Base-by-base conservation (phyloP, 2,329 filamentous ascomycete species). In the Cercospora janseana region DNA sequence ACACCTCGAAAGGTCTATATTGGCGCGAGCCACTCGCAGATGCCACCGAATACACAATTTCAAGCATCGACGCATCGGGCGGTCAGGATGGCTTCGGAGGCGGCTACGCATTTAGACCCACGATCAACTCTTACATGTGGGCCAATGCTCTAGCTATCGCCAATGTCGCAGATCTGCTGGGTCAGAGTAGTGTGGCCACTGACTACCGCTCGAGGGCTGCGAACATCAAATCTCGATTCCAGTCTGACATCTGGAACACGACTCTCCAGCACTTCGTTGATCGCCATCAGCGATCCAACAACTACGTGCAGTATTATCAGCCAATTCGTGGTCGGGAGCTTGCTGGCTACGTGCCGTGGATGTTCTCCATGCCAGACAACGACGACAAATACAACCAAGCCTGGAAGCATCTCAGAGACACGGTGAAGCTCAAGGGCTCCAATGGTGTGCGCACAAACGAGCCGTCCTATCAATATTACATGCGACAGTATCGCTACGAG, bases 41-140 rank as follows among this genome's bases (percentile, higher is more conserved):
- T 56, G 72, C 72, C 0, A 74, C 72, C 0, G 72, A 75, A 51
- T 75, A 75, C 51, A 75, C 71, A 1, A 73, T 74, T 37, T 66
- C 69, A 0, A 71, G 67, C 32, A 74, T 73, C 46, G 72, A 74
- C 49, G 69, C 72, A 0, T 68, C 63, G 1, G 63, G 66, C n/a
- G 70, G 69, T 3, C 24, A 52, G 13, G 72, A 74, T 40, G 72
- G 72, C 1, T 75, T 74, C 31, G 59, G 50, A 0, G 71, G 70
- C 1, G 72, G 72, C 3, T 46, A 70, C 7, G 61, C 70, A 2
- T 74, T 74, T 60, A 63, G 72, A 4, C 72, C 72, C 0, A 71
- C 69, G 15, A 73, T 75, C 59, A 75, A 74, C 58, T 69, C 66
- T 49, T 74, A 72, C 54, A 69, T 72, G 53, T 74, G 69, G 51